Percentiles rank a stretch among this genome's conserved stretches.
Evolutionary conservation across 2,329 filamentous ascomycete species (phyloP).

Genomic region (Calonectria ilicicola): DNA sequence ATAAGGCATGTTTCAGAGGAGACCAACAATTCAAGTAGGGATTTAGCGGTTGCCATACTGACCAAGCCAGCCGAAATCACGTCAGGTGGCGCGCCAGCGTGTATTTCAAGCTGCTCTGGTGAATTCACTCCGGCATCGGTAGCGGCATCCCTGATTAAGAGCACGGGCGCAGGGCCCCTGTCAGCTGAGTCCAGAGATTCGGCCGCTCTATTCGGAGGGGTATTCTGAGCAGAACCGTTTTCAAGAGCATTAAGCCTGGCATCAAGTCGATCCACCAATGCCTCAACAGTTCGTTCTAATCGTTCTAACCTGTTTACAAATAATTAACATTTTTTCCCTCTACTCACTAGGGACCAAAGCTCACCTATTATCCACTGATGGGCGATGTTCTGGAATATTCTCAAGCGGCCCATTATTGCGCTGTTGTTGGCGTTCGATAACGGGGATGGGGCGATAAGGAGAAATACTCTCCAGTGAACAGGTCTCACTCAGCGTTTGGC

Average conservation of each 20-base stretch:
- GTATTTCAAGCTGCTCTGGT: slow-evolving; percentile 10
- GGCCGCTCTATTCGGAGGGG: neutral
- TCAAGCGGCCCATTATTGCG: neutral
- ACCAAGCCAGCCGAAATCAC: slow-evolving; percentile 39
- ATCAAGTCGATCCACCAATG: slow-evolving; percentile 30
- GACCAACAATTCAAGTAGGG: slow-evolving; percentile 37
- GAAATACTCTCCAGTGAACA: neutral
- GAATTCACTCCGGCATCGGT: slow-evolving; percentile 39
- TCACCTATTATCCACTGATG: neutral
- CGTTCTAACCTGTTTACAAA: slow-evolving; percentile 22
- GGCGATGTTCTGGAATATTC: neutral
- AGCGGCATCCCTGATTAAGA: slow-evolving; percentile 44
- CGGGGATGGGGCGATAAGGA: neutral
- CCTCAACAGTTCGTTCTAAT: slow-evolving; percentile 22
- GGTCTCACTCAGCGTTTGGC: neutral
- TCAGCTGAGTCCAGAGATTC: neutral
- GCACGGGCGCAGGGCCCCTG: slow-evolving; percentile 35
- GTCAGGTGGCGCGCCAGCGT: slow-evolving; percentile 15
- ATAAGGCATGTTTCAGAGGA: neutral
- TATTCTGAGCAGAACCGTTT: neutral
- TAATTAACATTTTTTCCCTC: neutral
- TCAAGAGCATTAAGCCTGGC: slow-evolving; percentile 10
- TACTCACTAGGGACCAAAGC: neutral
- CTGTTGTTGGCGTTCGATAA: neutral
- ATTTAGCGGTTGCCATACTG: slow-evolving; percentile 26